phyloP scores from a whole-genome alignment of 2,329 filamentous ascomycete species.

The Talaromyces rugulosus region DNA sequence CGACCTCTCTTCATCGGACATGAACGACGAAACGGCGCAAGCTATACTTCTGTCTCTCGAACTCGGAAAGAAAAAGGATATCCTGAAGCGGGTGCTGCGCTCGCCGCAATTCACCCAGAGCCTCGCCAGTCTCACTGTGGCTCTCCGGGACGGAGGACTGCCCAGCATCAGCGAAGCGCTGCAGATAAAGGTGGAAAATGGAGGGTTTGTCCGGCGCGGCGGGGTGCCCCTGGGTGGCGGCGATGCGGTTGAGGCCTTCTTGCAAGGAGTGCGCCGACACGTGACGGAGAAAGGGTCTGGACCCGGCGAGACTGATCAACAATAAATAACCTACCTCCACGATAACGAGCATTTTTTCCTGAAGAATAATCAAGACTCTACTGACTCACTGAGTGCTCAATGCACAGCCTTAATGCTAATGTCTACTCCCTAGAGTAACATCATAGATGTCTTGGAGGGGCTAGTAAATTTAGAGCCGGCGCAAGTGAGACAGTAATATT shows the following conservation, averaged over 20 bases:
- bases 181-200: constrained; percentile 73
- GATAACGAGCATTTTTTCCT: neutral
- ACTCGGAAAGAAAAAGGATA: constrained; percentile 69
- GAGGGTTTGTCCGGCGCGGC: constrained; percentile 73
- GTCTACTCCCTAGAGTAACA: neutral
- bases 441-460: neutral
- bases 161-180: constrained; percentile 87
- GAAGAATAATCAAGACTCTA: neutral
- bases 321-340: neutral
- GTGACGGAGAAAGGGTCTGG: constrained; percentile 53
- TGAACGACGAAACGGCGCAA: constrained; percentile 63
- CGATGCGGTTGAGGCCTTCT: constrained; percentile 84
- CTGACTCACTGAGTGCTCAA: neutral
- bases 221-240: constrained; percentile 82
- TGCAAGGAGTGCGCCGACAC: constrained; percentile 79
- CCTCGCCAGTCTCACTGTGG: constrained; percentile 77
- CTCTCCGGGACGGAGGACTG: constrained; percentile 82
- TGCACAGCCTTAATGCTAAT: neutral
- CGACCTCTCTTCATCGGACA: constrained; percentile 60
- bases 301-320: neutral
- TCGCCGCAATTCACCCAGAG: constrained; percentile 91
- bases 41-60: constrained; percentile 71
- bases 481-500: neutral
- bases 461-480: neutral
- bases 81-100: constrained; percentile 76